phyloP scores from a whole-genome alignment of 2,329 filamentous ascomycete species.

The Hymenoscyphus scutula region DNA sequence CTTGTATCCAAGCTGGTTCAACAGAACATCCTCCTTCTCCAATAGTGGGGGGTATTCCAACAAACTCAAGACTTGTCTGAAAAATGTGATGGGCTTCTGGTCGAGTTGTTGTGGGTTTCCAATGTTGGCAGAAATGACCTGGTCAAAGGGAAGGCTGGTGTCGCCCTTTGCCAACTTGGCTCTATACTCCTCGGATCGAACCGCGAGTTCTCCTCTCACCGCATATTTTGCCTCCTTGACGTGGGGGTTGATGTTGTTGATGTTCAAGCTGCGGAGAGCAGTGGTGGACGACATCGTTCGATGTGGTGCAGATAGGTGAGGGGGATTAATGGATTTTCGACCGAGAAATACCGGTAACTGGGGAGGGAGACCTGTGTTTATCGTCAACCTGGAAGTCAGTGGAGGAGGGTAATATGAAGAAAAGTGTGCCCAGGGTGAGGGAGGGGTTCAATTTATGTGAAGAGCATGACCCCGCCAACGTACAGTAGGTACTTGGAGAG shows the following conservation, averaged over 20 bases:
- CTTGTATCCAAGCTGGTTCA: conserved; percentile 79
- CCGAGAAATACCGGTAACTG: conserved; percentile 8
- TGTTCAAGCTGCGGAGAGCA: conserved; percentile 56
- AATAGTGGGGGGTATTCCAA: conserved; percentile 86
- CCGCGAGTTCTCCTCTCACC: conserved; percentile 91
- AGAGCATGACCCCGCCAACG: conserved; percentile 25
- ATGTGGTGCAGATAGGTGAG: conserved; percentile 1
- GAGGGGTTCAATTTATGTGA: conserved; percentile 13
- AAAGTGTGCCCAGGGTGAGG: conserved; percentile 12
- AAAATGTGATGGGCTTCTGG: conserved; percentile 99
- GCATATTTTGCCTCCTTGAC: conserved; percentile 89
- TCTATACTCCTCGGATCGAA: conserved; percentile 89
- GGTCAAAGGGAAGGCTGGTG: conserved; percentile 70
- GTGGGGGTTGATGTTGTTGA: conserved; percentile 90
- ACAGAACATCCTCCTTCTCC: conserved; percentile 76
- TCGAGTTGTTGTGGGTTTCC: conserved; percentile 98
- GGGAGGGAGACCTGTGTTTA: conserved; percentile 17
- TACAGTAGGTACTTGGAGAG: conserved; percentile 9
- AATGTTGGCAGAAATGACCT: conserved; percentile 96
- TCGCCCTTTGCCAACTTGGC: conserved; percentile 62
- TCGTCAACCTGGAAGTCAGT: too few species aligned
- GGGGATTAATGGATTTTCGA: not conserved
- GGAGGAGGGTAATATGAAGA: too few species aligned
- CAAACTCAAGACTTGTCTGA: conserved; percentile 91
- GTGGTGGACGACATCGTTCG: conserved; percentile 39